Evolutionary conservation across 2,329 filamentous ascomycete genomes (phyloP).

Genomic region (Talaromyces sp.): DNA sequence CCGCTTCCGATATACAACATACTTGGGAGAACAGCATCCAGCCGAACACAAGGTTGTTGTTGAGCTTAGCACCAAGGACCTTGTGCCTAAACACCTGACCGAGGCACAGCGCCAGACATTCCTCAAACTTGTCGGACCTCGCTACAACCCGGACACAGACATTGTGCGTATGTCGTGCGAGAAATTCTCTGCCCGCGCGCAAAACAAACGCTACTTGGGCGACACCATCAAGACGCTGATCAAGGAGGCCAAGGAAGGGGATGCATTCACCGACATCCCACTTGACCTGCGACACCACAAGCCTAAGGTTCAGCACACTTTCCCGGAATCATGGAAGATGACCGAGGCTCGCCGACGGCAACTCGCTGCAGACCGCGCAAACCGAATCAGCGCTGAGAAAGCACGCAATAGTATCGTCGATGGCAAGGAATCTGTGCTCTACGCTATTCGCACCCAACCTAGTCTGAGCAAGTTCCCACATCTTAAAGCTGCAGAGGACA

Average conservation of each 20-base stretch:
- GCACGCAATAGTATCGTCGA: constrained; percentile 54
- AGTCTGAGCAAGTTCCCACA: constrained; percentile 26
- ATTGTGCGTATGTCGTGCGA: constrained; percentile 88
- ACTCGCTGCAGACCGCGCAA: constrained; percentile 57
- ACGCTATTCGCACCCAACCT: constrained; percentile 28
- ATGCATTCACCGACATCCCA: constrained; percentile 84
- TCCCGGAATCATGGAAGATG: constrained; percentile 79
- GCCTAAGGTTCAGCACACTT: constrained; percentile 60
- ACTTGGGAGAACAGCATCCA: constrained; percentile 90
- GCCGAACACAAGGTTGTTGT: constrained; percentile 91
- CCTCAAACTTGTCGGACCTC: constrained; percentile 75
- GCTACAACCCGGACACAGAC: constrained; percentile 81
- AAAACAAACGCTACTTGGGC: constrained; percentile 93
- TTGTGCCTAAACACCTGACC: constrained; percentile 56
- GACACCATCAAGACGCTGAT: constrained; percentile 72
- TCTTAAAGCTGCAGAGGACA: constrained; percentile 19
- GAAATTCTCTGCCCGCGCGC: constrained; percentile 77
- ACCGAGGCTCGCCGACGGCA: constrained; percentile 62
- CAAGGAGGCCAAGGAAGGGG: constrained; percentile 69
- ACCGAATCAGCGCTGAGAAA: constrained; percentile 52
- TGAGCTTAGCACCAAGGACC: constrained; percentile 72
- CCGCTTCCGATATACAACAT: constrained; percentile 93
- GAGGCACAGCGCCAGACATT: constrained; percentile 69
- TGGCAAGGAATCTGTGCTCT: constrained; percentile 33
- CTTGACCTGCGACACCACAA: constrained; percentile 83